Evolutionary conservation across 768 basidiomycete species (phyloP).

Genomic region (Russula sp.): DNA sequence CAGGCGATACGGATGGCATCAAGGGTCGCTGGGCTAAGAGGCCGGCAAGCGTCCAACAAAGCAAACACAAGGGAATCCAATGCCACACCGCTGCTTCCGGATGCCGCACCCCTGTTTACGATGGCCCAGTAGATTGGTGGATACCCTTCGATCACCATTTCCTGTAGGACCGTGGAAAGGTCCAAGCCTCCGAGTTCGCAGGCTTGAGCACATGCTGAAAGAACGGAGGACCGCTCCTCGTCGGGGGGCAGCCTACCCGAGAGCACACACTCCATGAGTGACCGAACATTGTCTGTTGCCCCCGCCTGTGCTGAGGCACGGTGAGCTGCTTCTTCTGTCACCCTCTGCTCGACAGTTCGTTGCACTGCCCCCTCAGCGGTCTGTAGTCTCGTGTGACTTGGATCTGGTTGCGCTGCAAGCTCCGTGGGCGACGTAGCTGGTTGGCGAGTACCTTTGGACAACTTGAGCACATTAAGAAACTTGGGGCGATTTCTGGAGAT

Average conservation of each 20-base stretch:
- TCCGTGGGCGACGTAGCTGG: not conserved
- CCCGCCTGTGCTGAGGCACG: not conserved
- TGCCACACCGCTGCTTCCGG: constrained; percentile 25
- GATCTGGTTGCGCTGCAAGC: not conserved
- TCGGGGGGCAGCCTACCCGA: constrained; percentile 1
- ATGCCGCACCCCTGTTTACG: constrained; percentile 40
- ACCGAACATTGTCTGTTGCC: not conserved
- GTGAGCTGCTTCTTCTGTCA: not conserved
- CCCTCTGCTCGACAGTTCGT: not conserved
- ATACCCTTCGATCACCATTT: constrained; percentile 54
- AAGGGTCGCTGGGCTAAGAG: constrained; percentile 32
- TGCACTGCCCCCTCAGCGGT: not conserved
- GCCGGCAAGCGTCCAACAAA: constrained; percentile 38
- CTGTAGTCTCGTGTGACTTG: not conserved
- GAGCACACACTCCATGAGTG: not conserved
- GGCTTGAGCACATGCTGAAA: constrained; percentile 58
- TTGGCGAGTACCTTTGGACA: not conserved
- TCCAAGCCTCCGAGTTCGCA: constrained; percentile 47
- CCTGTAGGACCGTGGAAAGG: constrained; percentile 53
- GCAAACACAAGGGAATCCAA: constrained; percentile 38
- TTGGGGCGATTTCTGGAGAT: not conserved
- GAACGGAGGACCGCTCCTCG: constrained; percentile 30
- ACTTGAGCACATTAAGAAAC: not conserved
- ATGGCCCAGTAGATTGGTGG: constrained; percentile 72
- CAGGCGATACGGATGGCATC: constrained; percentile 60